Evolutionary conservation across 2,329 filamentous ascomycete species (phyloP), one percentile per base, ranked within the genome.

Genomic region (Aspergillus hortae): DNA sequence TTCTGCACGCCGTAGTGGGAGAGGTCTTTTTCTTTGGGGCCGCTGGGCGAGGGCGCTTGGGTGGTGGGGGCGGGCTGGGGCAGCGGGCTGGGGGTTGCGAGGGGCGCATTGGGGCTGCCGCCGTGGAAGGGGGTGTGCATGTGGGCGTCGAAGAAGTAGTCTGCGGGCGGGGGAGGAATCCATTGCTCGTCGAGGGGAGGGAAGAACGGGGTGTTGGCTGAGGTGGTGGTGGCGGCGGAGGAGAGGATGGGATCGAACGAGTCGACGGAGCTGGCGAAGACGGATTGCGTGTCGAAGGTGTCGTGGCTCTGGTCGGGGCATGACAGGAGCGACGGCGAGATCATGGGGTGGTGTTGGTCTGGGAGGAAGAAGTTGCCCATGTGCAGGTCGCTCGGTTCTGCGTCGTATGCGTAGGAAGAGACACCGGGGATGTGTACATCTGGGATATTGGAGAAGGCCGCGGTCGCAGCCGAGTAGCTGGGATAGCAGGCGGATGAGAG

Each of bases 1-100:
- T 60, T 61, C n/a, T 56, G 62, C 27, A 64, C 60, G 2, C 69
- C 70, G 53, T 68, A 72, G 44, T 63, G 59, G 3, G 61, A 56
- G 15, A 72, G 62, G 52, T 70, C 63, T 23, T 48, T 60, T 32
- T 47, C 36, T 11, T 32, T 47, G 4, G 33, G 27, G 27, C 15
- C 25, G 19, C 14, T n/a, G 38, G 27, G 17, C 21, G 30, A 41
- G 12, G 14, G 15, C 32, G 47, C 38, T 33, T 32, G 30, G 32
- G 40, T 6, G 25, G 35, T 33, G 19, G 38, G n/a, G 15, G 21
- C 27, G 9, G 27, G 25, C n/a, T 25, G 6, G 40, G 30, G 19
- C 17, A 44, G 12, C 15, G 46, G 35, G 46, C 21, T 17, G 33
- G 12, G 14, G 21, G 33, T 21, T 41, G 33, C 6, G 44, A 46